phyloP scores from a whole-genome alignment of 345 rosid species.

The Populus simonii region DNA sequence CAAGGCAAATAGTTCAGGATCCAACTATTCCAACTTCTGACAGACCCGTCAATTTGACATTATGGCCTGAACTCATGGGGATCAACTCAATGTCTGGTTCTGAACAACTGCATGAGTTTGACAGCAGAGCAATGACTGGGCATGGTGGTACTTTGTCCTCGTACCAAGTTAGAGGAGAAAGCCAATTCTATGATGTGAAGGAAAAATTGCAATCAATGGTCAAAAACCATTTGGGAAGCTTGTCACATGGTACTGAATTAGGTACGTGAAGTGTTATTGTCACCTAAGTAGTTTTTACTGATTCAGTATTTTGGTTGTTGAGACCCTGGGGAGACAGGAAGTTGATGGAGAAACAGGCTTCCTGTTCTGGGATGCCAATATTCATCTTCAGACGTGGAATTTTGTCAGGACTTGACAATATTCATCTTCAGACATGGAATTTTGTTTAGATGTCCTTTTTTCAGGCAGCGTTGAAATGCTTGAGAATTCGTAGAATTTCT shows the following conservation, averaged over 20 bases:
- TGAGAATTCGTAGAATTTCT: neutral
- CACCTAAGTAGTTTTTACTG: neutral
- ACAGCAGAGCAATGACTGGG: constrained; percentile 42
- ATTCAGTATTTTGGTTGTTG: neutral
- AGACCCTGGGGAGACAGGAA: neutral
- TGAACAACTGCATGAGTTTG: constrained; percentile 39
- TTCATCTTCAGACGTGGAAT: neutral
- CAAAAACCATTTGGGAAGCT: constrained; percentile 60
- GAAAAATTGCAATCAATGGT: constrained; percentile 76
- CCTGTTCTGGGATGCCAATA: neutral
- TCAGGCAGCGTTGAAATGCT: neutral
- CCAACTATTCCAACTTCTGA: constrained; percentile 24
- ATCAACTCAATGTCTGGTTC: constrained; percentile 30
- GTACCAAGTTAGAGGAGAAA: constrained; percentile 32
- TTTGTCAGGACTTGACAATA: neutral
- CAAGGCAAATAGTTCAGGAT: constrained; percentile 43
- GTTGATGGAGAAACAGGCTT: neutral
- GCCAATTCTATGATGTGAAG: constrained; percentile 40
- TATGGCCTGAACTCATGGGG: constrained; percentile 50
- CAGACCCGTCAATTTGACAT: constrained; percentile 38
- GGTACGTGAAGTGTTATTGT: constrained; percentile 43
- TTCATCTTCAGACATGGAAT: neutral
- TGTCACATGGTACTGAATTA: constrained; percentile 54
- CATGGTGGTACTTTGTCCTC: constrained; percentile 33
- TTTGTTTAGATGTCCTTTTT: neutral